These are phyloP conservation scores for Auxenochlorella protothecoides DNA, from an alignment of 139 green algal genomes.

Conservation along the genomic window DNA sequence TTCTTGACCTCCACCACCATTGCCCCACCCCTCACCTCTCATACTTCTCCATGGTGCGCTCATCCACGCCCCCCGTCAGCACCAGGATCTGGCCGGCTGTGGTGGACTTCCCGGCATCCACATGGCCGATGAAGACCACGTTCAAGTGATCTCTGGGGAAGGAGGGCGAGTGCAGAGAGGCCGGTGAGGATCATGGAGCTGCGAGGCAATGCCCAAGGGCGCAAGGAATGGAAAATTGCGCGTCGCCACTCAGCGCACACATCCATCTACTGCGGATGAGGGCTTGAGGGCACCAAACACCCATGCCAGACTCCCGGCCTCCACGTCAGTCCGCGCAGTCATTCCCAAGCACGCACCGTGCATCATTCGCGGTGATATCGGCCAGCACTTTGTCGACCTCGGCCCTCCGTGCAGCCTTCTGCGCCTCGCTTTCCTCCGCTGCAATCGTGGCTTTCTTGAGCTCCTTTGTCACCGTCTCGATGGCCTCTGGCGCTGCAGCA, in stretches of 20 bases:
- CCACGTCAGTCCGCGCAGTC: not conserved
- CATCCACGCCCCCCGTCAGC: conserved; percentile 84
- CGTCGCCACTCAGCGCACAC: too few relatives aligned
- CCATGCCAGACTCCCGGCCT: not conserved
- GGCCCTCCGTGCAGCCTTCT: conserved; percentile 23
- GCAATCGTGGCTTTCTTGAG: conserved; percentile 30
- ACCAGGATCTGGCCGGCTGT: conserved; percentile 96
- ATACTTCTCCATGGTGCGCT: conserved; percentile 99
- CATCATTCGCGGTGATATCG: conserved; percentile 47
- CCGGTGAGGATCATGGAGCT: not conserved
- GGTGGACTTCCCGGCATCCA: conserved; percentile 97
- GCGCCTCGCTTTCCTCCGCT: conserved; percentile 25
- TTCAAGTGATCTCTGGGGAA: conserved; percentile 83
- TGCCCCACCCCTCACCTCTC: conserved; percentile 40
- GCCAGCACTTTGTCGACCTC: conserved; percentile 43
- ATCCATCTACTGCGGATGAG: too few relatives aligned
- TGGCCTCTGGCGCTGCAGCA: not conserved
- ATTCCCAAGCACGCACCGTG: conserved; percentile 24
- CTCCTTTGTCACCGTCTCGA: conserved; percentile 19
- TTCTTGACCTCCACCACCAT: too few relatives aligned
- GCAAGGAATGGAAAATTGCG: not conserved
- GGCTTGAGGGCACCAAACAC: too few relatives aligned
- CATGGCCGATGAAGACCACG: conserved; percentile 99
- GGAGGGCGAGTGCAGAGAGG: not conserved
- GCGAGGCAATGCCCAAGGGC: not conserved